Conservation (phyloP, 495 filamentous ascomycete species). For the Hypoxylon crocopeplum region DNA sequence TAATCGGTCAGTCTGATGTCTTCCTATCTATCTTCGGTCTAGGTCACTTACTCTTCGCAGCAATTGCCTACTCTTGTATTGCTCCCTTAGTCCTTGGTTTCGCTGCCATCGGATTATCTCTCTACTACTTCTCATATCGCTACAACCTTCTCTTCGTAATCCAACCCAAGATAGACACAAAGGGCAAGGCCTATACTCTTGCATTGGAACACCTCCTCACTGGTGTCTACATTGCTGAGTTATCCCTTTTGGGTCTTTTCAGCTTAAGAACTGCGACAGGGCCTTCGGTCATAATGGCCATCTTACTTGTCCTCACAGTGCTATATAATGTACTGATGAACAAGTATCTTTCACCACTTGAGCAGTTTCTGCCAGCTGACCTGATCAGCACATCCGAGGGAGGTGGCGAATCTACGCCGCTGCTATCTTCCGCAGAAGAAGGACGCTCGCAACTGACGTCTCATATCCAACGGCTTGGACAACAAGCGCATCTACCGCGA, state of each 20-base stretch:
- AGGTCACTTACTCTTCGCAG: conserved; percentile 41
- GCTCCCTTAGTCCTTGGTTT: conserved; percentile 90
- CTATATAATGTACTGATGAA: conserved; percentile 69
- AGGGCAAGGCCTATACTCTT: conserved; percentile 78
- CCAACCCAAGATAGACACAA: conserved; percentile 79
- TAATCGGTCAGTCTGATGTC: conserved; percentile 61
- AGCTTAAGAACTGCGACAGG: conserved; percentile 70
- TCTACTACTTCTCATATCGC: conserved; percentile 84
- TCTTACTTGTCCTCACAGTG: conserved; percentile 74
- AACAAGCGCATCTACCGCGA: conserved; percentile 24
- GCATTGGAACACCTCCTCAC: conserved; percentile 83
- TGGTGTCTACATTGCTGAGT: conserved; percentile 79
- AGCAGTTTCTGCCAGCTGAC: conserved; percentile 42
- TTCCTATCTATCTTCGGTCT: not conserved
- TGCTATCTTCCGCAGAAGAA: conserved; percentile 45
- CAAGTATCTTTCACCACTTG: conserved; percentile 35
- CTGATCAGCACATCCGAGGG: conserved; percentile 60
- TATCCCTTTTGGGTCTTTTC: conserved; percentile 85
- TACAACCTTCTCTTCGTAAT: conserved; percentile 88
- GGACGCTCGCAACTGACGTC: conserved; percentile 28
- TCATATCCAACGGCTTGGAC: conserved; percentile 13
- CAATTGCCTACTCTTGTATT: conserved; percentile 86
- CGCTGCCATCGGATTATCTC: conserved; percentile 73
- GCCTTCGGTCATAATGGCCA: conserved; percentile 74
- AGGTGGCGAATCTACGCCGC: conserved; percentile 53